A percentile compares a stretch with the other conserved stretches of the same genome.
Evolutionary conservation across 495 filamentous ascomycete genomes (phyloP).

Genomic region (Delitschia confertaspora): DNA sequence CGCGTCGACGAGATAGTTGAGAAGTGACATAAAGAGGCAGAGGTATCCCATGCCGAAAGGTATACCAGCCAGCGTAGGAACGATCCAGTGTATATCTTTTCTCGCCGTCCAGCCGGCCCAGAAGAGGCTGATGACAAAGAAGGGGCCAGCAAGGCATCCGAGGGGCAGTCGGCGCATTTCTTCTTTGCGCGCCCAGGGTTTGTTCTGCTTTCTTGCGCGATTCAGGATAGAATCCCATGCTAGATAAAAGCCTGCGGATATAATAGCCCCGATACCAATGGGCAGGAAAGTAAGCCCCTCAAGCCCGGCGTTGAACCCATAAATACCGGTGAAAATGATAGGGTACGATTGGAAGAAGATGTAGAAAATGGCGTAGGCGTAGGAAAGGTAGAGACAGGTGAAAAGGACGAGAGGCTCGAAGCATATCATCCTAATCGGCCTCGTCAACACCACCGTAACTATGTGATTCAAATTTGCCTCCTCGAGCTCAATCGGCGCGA

Average conservation of each 20-base stretch:
- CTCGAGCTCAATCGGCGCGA: conserved; percentile 40
- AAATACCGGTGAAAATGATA: conserved; percentile 31
- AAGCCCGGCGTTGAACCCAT: conserved; percentile 35
- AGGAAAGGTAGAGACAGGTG: conserved; percentile 56
- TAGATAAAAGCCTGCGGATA: conserved; percentile 43
- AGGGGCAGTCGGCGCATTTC: conserved; percentile 60
- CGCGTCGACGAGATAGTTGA: conserved; percentile 72
- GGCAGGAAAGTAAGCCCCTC: conserved; percentile 35
- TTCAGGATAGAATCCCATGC: conserved; percentile 48
- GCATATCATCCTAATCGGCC: conserved; percentile 48
- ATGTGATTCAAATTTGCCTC: conserved; percentile 34
- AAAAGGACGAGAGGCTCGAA: conserved; percentile 57
- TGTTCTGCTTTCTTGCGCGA: conserved; percentile 33
- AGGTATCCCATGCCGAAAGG: conserved; percentile 63
- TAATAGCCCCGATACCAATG: conserved; percentile 34
- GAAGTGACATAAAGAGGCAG: conserved; percentile 55
- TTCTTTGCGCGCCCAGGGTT: conserved; percentile 41
- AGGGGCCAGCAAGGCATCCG: conserved; percentile 55
- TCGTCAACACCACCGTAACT: conserved; percentile 36
- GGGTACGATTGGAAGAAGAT: conserved; percentile 53
- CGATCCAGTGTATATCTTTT: conserved; percentile 49
- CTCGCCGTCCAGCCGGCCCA: conserved; percentile 65
- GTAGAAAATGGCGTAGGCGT: conserved; percentile 59
- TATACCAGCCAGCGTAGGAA: conserved; percentile 54
- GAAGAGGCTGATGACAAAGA: conserved; percentile 55